A percentile compares a stretch with the other conserved stretches of the same genome.
Conservation (phyloP, 306 rosid genomes). For the Cotoneaster glaucophyllus region DNA sequence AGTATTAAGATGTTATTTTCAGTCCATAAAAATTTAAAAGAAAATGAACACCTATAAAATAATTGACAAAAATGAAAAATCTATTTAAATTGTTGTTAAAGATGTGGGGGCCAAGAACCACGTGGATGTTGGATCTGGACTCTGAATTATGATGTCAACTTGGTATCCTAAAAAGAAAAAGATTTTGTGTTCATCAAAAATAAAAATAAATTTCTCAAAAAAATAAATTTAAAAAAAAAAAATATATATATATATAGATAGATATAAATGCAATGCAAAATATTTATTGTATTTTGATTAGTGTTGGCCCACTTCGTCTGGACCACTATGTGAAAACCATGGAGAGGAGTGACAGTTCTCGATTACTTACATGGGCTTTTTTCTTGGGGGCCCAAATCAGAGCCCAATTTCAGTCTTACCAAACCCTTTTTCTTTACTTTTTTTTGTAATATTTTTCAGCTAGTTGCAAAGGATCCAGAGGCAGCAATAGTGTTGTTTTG, state of each 20-base stretch:
- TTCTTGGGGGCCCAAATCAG: not conserved
- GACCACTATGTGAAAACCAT: not conserved
- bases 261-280: no score
- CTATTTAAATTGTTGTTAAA: not conserved
- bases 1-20: not conserved
- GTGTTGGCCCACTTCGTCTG: not conserved
- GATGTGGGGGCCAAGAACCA: not conserved
- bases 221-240: no score
- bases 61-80: not conserved
- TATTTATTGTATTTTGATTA: not conserved
- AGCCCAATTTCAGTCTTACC: not conserved
- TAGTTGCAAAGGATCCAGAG: slow-evolving; percentile 74
- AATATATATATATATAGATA: no score
- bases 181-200: not conserved
- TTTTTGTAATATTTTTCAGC: slow-evolving; percentile 23
- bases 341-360: not conserved
- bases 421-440: not conserved
- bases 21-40: not conserved
- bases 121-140: not conserved
- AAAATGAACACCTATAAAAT: not conserved
- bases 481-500: slow-evolving; percentile 66
- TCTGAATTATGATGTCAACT: not conserved
- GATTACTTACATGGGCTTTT: not conserved
- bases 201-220: no score
- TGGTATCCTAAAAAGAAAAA: no score